Percentiles rank a stretch among this genome's conserved stretches.
Conservation (phyloP, 2,329 filamentous ascomycete genomes). For the Curvularia lunata region DNA sequence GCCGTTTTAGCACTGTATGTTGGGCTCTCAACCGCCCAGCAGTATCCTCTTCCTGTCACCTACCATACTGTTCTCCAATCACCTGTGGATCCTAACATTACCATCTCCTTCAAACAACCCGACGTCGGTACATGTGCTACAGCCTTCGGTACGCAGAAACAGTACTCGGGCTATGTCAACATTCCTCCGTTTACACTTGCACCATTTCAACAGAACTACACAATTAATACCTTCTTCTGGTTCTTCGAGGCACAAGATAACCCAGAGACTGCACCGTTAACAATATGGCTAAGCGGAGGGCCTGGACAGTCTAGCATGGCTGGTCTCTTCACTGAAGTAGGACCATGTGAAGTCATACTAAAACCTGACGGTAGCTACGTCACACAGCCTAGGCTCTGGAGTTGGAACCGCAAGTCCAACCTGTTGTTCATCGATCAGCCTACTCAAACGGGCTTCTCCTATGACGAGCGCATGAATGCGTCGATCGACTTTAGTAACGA, state of each 20-base stretch:
- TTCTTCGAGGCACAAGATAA: constrained; percentile 65
- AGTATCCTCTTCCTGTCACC: constrained; percentile 49
- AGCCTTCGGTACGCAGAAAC: constrained; percentile 68
- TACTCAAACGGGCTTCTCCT: constrained; percentile 72
- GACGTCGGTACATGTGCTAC: constrained; percentile 68
- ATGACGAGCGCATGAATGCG: constrained; percentile 66
- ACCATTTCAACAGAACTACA: constrained; percentile 60
- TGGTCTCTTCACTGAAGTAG: constrained; percentile 67
- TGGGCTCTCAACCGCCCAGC: constrained; percentile 45
- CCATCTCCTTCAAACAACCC: constrained; percentile 70
- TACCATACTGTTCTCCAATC: constrained; percentile 64
- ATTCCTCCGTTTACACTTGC: constrained; percentile 60
- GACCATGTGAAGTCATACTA: constrained; percentile 55
- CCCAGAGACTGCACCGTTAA: constrained; percentile 59
- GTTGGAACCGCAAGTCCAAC: constrained; percentile 68
- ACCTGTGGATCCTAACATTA: constrained; percentile 67
- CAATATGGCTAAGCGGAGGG: constrained; percentile 70
- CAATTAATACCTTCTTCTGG: constrained; percentile 69
- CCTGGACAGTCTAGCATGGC: constrained; percentile 70
- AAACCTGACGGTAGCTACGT: constrained; percentile 56
- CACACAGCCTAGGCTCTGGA: constrained; percentile 66
- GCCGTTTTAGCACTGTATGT: constrained; percentile 23
- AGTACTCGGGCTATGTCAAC: constrained; percentile 71
- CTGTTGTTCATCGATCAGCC: constrained; percentile 68
- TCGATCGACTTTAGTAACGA: constrained; percentile 28